These are phyloP conservation scores for Acrocalymma vagum DNA, from an alignment of 2,329 filamentous ascomycete genomes.

Conservation along the genomic window DNA sequence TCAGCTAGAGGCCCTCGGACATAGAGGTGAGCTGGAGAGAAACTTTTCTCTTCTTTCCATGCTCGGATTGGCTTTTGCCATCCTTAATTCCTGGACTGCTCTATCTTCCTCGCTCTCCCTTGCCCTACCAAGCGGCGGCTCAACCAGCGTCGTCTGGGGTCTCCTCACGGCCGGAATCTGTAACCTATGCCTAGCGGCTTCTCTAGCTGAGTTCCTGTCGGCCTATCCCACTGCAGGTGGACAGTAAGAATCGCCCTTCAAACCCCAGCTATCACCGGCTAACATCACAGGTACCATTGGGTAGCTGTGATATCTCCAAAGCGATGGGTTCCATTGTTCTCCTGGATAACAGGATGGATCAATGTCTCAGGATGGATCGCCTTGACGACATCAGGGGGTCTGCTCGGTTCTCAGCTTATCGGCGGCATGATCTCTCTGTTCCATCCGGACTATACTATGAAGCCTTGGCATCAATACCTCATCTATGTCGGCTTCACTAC, in stretches of 20 bases:
- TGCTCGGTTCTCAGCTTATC: slow-evolving; percentile 73
- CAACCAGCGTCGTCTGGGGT: slow-evolving; percentile 77
- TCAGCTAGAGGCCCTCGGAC: slow-evolving; percentile 56
- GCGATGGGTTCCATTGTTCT: slow-evolving; percentile 68
- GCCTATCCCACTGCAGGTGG: slow-evolving; percentile 63
- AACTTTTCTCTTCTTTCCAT: slow-evolving; percentile 68
- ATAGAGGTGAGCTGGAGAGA: slow-evolving; percentile 65
- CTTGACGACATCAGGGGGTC: slow-evolving; percentile 72
- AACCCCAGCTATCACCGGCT: slow-evolving; percentile 49
- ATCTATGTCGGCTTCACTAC: slow-evolving; percentile 73
- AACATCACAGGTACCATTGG: slow-evolving; percentile 68
- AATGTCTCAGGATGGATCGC: slow-evolving; percentile 75
- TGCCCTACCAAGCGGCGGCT: slow-evolving; percentile 74
- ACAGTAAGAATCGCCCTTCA: slow-evolving; percentile 27
- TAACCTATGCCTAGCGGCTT: slow-evolving; percentile 74
- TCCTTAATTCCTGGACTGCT: slow-evolving; percentile 71
- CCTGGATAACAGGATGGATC: slow-evolving; percentile 78
- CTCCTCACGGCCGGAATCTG: slow-evolving; percentile 64
- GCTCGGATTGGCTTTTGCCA: slow-evolving; percentile 69
- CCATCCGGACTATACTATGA: slow-evolving; percentile 63
- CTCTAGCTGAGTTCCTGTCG: slow-evolving; percentile 75
- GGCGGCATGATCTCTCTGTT: slow-evolving; percentile 71
- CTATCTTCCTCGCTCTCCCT: slow-evolving; percentile 66
- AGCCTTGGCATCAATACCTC: slow-evolving; percentile 77
- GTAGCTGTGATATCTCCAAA: slow-evolving; percentile 71